Evolutionary conservation across 768 basidiomycete species (phyloP).

Genomic region (Coprinopsis sp.): DNA sequence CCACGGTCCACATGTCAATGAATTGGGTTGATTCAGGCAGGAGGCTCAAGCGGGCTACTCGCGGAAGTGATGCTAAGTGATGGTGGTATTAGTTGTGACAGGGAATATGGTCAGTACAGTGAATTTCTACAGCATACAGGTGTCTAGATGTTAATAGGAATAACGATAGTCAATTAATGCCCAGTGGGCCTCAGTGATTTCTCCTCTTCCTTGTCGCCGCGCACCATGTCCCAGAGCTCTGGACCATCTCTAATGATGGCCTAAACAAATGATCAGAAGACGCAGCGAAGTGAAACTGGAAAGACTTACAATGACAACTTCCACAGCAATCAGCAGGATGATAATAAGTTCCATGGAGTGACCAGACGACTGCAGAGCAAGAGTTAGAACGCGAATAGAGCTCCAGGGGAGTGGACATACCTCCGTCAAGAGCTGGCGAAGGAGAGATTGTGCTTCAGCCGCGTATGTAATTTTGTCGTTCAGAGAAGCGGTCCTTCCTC

Average conservation of each 20-base stretch:
- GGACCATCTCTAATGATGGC: slow-evolving; percentile 76
- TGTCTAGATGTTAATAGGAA: no score
- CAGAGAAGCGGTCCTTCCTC: slow-evolving; percentile 69
- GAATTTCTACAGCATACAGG: no score
- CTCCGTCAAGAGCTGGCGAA: slow-evolving; percentile 86
- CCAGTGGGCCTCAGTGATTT: slow-evolving; percentile 6
- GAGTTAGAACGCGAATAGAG: not conserved
- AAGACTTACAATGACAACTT: slow-evolving; percentile 78
- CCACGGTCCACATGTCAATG: no score
- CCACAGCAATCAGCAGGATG: slow-evolving; percentile 90
- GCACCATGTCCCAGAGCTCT: slow-evolving; percentile 61
- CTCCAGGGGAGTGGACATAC: slow-evolving; percentile 29
- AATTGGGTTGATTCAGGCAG: no score
- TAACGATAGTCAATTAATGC: no score
- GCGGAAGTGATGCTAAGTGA: no score
- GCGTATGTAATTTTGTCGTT: slow-evolving; percentile 94
- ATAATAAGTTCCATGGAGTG: slow-evolving; percentile 96
- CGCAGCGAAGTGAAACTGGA: not conserved
- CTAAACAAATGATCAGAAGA: slow-evolving; percentile 27
- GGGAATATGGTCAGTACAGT: no score
- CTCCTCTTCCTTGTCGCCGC: slow-evolving; percentile 27
- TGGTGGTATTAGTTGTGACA: no score
- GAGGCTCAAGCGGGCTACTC: no score
- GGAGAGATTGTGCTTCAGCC: slow-evolving; percentile 77
- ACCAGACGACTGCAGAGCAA: slow-evolving; percentile 63